These are phyloP conservation scores for Fomitopsis pulvina DNA, from an alignment of 768 basidiomycete genomes.

Conservation along the genomic window DNA sequence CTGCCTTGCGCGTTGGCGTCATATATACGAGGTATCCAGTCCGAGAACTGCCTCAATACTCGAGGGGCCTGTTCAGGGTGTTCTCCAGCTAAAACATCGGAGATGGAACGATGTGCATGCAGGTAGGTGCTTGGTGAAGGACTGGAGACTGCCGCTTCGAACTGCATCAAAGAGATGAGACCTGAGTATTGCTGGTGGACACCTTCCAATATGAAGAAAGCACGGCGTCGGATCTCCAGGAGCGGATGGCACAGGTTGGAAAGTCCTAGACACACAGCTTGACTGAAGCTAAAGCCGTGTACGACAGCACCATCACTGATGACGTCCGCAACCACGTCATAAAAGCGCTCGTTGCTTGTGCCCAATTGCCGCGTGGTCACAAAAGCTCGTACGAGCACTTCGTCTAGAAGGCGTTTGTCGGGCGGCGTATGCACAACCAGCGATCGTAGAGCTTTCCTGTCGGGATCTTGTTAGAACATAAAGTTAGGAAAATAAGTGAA, in stretches of 20 bases:
- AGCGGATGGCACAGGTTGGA: constrained; percentile 79
- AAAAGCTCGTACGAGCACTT: constrained; percentile 63
- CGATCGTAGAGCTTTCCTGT: constrained; percentile 70
- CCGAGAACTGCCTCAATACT: constrained; percentile 65
- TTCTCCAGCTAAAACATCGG: constrained; percentile 73
- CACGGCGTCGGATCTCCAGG: constrained; percentile 56
- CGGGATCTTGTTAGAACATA: not conserved
- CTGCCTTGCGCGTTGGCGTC: constrained; percentile 40
- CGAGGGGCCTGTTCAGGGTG: constrained; percentile 57
- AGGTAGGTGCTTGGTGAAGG: constrained; percentile 70
- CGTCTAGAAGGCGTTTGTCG: constrained; percentile 54
- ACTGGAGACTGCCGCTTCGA: constrained; percentile 70
- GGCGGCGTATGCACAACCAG: constrained; percentile 52
- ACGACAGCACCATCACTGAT: constrained; percentile 41
- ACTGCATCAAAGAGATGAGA: constrained; percentile 58
- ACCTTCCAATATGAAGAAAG: constrained; percentile 72
- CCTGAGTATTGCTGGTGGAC: constrained; percentile 67
- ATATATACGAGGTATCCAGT: constrained; percentile 63
- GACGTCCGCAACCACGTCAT: constrained; percentile 71
- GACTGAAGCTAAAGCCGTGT: constrained; percentile 66
- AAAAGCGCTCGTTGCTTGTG: constrained; percentile 60
- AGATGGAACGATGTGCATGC: constrained; percentile 71
- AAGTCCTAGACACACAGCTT: constrained; percentile 69
- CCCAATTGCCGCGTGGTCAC: constrained; percentile 47
- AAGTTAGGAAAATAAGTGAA: not conserved